Evolutionary conservation across 495 filamentous ascomycete genomes (phyloP).

Genomic region (Penicillium daleae): DNA sequence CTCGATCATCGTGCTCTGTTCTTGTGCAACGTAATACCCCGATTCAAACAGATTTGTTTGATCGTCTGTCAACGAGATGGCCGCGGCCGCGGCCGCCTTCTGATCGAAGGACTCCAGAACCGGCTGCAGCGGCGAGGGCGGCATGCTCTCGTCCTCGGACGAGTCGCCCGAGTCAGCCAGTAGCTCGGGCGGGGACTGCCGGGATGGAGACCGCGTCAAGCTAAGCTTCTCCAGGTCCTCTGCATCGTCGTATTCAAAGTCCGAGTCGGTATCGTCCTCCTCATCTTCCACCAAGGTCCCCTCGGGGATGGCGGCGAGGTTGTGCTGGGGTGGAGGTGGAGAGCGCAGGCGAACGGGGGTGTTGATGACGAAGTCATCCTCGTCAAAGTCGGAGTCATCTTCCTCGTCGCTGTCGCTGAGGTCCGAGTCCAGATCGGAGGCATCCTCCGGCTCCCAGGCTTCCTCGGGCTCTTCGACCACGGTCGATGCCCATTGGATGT

Average conservation of each 20-base stretch:
- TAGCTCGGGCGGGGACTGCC: conserved; percentile 78
- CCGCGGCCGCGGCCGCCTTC: conserved; percentile 62
- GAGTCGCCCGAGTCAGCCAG: conserved; percentile 68
- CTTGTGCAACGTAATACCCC: conserved; percentile 61
- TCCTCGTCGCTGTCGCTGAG: conserved; percentile 64
- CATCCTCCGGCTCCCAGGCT: conserved; percentile 68
- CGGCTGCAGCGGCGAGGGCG: conserved; percentile 76
- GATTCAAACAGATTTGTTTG: conserved; percentile 58
- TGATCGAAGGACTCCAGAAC: conserved; percentile 71
- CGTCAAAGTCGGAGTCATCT: conserved; percentile 58
- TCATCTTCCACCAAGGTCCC: conserved; percentile 50
- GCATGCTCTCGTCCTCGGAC: conserved; percentile 76
- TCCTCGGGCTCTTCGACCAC: conserved; percentile 75
- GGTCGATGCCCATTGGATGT: conserved; percentile 87
- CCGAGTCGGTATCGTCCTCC: conserved; percentile 53
- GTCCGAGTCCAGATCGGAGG: conserved; percentile 57
- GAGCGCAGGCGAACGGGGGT: conserved; percentile 44
- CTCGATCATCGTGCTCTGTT: conserved; percentile 47
- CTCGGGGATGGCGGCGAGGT: conserved; percentile 39
- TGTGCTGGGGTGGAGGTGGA: conserved; percentile 32
- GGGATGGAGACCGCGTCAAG: conserved; percentile 73
- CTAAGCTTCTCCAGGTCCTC: conserved; percentile 69
- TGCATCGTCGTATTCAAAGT: conserved; percentile 65
- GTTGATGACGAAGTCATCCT: conserved; percentile 47
- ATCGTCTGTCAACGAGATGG: conserved; percentile 46